phyloP scores from a whole-genome alignment of 2,329 filamentous ascomycete genomes.

The Alternaria burnsii region DNA sequence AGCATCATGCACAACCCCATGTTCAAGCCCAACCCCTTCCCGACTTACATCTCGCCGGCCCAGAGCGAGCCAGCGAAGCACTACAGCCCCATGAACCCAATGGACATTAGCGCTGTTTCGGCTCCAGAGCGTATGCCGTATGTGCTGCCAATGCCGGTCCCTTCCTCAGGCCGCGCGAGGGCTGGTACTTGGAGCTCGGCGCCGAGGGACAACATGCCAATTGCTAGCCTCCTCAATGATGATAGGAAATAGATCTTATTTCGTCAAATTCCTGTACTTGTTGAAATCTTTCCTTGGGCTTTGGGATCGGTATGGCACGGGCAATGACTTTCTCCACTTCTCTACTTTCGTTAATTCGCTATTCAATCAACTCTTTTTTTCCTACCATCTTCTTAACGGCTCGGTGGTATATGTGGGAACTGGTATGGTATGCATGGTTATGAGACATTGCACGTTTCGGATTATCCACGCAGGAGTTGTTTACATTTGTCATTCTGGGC shows the following conservation, averaged over 20 bases:
- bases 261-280: conserved; percentile 2
- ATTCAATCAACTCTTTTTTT: conserved; percentile 13
- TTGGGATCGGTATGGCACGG: conserved; percentile 6
- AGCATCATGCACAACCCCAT: conserved; percentile 48
- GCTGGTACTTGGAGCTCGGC: conserved; percentile 50
- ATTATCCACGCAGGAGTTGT: neutral
- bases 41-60: conserved; percentile 42
- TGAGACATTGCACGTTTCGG: conserved; percentile 11
- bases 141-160: conserved; percentile 49
- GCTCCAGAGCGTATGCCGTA: conserved; percentile 48
- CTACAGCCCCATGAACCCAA: conserved; percentile 43
- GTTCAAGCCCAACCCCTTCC: conserved; percentile 41
- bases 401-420: neutral
- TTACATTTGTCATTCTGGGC: conserved; percentile 2
- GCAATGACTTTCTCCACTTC: conserved; percentile 20
- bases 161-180: conserved; percentile 41
- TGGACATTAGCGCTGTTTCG: conserved; percentile 43
- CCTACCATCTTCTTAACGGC: neutral
- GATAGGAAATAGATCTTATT: conserved; percentile 40
- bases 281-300: neutral
- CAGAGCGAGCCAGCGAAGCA: conserved; percentile 42
- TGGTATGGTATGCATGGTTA: conserved; percentile 1
- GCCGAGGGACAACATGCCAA: conserved; percentile 50
- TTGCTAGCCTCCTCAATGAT: conserved; percentile 51
- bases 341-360: conserved; percentile 37